These are phyloP conservation scores for Solanum hybrid DNA, from an alignment of 305 asterid species.

Conservation along the genomic window DNA sequence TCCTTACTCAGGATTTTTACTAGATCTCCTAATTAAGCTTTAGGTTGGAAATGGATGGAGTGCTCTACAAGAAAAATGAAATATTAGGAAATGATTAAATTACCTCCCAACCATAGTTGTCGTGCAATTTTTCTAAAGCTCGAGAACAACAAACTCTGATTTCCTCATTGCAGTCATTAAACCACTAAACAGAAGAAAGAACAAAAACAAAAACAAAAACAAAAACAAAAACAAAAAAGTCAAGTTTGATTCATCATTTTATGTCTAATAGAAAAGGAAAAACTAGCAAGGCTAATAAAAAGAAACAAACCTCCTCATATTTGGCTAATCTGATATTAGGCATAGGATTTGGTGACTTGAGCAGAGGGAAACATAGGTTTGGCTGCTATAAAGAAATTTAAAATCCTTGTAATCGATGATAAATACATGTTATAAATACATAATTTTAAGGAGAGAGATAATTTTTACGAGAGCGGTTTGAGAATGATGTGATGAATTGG, in stretches of 20 bases:
- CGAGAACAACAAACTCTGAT: slow-evolving; percentile 57
- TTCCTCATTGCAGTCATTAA: slow-evolving; percentile 67
- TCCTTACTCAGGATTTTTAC: not conserved
- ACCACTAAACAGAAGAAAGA: slow-evolving; percentile 47
- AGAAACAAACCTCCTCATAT: slow-evolving; percentile 51
- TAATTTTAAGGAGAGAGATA: not conserved
- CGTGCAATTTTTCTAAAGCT: slow-evolving; percentile 40
- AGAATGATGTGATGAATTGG: slow-evolving; percentile 22
- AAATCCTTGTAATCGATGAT: not conserved
- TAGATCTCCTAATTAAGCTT: no score
- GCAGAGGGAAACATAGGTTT: slow-evolving; percentile 43
- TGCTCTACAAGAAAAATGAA: not conserved
- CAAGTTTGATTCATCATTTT: no score
- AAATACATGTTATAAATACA: not conserved
- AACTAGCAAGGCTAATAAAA: not conserved
- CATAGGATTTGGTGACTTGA: slow-evolving; percentile 36
- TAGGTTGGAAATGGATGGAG: not conserved
- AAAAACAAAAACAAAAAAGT: not conserved
- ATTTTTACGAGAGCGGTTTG: slow-evolving; percentile 24
- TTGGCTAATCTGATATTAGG: slow-evolving; percentile 55
- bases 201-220: no score
- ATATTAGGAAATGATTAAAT: not conserved
- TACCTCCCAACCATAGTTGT: slow-evolving; percentile 78
- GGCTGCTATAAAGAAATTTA: slow-evolving; percentile 34
- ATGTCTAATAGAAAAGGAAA: not conserved